These are phyloP conservation scores for Coelomomyces lativittatus DNA, from an alignment of 371 early-diverging fungal species.

Conservation along the genomic window DNA sequence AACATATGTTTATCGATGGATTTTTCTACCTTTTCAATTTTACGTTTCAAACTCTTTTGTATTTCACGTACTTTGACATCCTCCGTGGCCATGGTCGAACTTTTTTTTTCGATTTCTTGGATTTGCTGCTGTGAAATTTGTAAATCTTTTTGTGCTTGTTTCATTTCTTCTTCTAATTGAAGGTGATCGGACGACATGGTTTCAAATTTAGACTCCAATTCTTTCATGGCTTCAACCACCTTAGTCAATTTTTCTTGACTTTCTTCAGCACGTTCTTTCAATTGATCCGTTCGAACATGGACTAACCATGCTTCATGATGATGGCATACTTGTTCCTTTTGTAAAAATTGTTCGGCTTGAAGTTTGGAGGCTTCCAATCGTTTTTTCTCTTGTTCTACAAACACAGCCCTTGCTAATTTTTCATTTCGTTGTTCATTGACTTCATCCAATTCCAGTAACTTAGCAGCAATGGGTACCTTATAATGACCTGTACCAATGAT, in stretches of 20 bases:
- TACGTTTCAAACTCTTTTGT: conserved; percentile 42
- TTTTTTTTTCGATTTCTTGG: background rate
- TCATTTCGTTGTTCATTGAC: conserved; percentile 62
- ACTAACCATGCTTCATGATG: too few species aligned
- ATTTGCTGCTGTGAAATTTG: background rate
- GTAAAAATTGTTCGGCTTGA: background rate
- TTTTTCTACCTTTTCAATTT: conserved; percentile 20
- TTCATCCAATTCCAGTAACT: conserved; percentile 45
- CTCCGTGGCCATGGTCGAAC: conserved; percentile 8
- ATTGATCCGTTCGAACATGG: conserved; percentile 55
- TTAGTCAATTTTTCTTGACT: conserved; percentile 10
- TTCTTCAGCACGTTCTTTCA: conserved; percentile 53
- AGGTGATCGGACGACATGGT: background rate
- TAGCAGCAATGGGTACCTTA: conserved; percentile 70
- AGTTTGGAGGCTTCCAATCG: conserved; percentile 36
- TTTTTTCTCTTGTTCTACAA: conserved; percentile 62
- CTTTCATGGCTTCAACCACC: background rate
- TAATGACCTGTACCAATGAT: conserved; percentile 93
- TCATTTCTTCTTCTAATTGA: conserved; percentile 5
- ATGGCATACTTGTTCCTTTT: background rate
- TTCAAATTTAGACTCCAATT: background rate
- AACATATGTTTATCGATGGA: conserved; percentile 5
- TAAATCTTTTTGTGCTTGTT: background rate
- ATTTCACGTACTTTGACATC: conserved; percentile 59
- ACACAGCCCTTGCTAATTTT: conserved; percentile 61